phyloP scores from a whole-genome alignment of 441 rosid species.

The Croton setiger region DNA sequence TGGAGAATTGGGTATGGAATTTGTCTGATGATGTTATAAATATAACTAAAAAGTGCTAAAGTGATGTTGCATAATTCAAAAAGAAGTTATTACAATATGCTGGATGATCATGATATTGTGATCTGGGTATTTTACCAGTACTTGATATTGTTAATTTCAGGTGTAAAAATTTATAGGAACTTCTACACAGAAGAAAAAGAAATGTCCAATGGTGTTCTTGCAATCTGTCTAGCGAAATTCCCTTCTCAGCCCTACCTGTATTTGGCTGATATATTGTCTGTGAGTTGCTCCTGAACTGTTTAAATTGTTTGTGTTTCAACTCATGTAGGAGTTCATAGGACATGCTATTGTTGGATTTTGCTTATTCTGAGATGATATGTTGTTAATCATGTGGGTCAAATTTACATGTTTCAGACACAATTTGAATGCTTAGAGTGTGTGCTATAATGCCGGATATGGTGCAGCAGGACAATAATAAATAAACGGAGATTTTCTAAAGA shows the following conservation, averaged over 20 bases:
- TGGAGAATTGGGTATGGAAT: no score
- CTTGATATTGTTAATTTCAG: constrained; percentile 24
- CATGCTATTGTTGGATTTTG: background rate
- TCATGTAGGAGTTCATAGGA: background rate
- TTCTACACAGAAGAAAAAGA: constrained; percentile 75
- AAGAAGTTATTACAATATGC: background rate
- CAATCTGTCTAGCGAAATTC: constrained; percentile 46
- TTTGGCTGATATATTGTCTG: constrained; percentile 55
- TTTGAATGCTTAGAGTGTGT: background rate
- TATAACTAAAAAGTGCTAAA: background rate
- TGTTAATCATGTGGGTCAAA: background rate
- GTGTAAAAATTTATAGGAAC: constrained; percentile 59
- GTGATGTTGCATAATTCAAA: background rate
- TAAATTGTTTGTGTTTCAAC: background rate
- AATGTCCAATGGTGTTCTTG: constrained; percentile 60
- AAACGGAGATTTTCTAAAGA: background rate
- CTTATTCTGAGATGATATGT: background rate
- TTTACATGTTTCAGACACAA: background rate
- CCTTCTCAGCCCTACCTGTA: constrained; percentile 53
- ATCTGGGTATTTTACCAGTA: background rate
- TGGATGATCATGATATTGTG: background rate
- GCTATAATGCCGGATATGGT: background rate
- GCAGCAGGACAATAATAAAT: background rate
- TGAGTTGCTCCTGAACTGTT: constrained; percentile 34
- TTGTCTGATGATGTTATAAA: background rate